These are phyloP conservation scores for Thamnidium elegans DNA, from an alignment of 192 early-diverging fungal genomes.

Conservation along the genomic window DNA sequence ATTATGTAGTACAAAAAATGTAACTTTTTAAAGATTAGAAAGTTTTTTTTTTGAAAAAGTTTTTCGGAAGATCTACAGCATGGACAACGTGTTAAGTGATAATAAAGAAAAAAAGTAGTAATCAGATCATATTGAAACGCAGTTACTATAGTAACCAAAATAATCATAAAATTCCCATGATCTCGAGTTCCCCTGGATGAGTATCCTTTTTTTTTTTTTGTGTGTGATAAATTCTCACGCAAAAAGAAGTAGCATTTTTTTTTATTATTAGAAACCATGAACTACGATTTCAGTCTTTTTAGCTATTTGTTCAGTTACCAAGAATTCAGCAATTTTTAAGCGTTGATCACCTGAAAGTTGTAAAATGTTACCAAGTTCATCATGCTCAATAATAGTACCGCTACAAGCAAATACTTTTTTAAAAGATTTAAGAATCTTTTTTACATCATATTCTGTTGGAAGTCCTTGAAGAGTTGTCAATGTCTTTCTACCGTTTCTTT, in stretches of 20 bases:
- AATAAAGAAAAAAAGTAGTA: too few relatives aligned
- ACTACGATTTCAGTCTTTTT: slow-evolving; percentile 81
- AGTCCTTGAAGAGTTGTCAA: slow-evolving; percentile 93
- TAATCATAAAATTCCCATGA: too few relatives aligned
- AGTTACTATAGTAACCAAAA: too few relatives aligned
- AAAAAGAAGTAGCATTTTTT: not conserved
- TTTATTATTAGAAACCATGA: slow-evolving; percentile 84
- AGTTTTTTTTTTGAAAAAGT: too few relatives aligned
- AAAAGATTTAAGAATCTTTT: slow-evolving; percentile 89
- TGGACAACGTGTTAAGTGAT: too few relatives aligned
- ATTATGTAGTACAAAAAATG: too few relatives aligned
- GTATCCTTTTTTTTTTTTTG: too few relatives aligned
- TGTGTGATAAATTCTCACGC: too few relatives aligned
- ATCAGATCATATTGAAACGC: too few relatives aligned
- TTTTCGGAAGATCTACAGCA: too few relatives aligned
- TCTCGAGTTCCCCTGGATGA: too few relatives aligned
- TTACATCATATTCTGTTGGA: slow-evolving; percentile 77
- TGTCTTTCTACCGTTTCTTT: slow-evolving; percentile 94
- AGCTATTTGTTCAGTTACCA: slow-evolving; percentile 65
- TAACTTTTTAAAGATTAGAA: too few relatives aligned
- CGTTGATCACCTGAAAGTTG: slow-evolving; percentile 96
- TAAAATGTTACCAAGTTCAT: slow-evolving; percentile 86
- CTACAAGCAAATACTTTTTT: slow-evolving; percentile 97
- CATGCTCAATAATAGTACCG: slow-evolving; percentile 89
- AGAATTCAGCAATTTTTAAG: slow-evolving; percentile 71